Evolutionary conservation across 2,329 filamentous ascomycete species (phyloP), one percentile per base, ranked within the genome.

Genomic region (Monosporascus sp.): DNA sequence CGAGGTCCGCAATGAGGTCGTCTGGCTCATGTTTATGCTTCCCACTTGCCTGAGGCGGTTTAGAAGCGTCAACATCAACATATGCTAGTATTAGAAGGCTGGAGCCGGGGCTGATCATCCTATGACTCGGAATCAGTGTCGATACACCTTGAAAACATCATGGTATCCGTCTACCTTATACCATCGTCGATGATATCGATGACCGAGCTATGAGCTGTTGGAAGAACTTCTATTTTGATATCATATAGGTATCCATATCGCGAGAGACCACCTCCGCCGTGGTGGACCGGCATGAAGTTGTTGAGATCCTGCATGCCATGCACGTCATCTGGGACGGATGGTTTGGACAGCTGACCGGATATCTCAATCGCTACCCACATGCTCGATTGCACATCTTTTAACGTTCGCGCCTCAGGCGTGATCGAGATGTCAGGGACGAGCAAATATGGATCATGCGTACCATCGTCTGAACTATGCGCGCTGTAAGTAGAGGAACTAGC

Each of bases 1-100:
- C 80, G 11, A 86, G 70, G 52, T 84, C 80, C 24, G 80, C 74
- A 17, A 86, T 81, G 34, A 85, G 68, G 41, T 79, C 73, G 14
- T 84, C 80, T 0, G 82, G 77, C 39, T 70, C 74, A 47, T 74
- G 70, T 34, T 68, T 68, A 8, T 60, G 34, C 50, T 73, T 67
- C 8, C 54, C 51, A 15, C 50, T 51, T 5, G 51, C 39, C 8
- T 41, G 45, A 42, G 54, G 51, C 48, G 22, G 52, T 31, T 51
- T 52, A n/a, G 41, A 39, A 8, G 57, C 51, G 42, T 67, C 60
- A 11, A 79, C 65, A 5, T 65, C 64, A 4, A 81, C 58, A 45
- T 79, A 74, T 14, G 72, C 77, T n/a, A 84, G 63, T 27, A 81
- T 60, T 2, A 83, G 68, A 9, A 77, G 58, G 14, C 68, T 74